These are phyloP conservation scores for Pseudogymnoascus sp. DNA, from an alignment of 2,329 filamentous ascomycete species.

Conservation along the genomic window DNA sequence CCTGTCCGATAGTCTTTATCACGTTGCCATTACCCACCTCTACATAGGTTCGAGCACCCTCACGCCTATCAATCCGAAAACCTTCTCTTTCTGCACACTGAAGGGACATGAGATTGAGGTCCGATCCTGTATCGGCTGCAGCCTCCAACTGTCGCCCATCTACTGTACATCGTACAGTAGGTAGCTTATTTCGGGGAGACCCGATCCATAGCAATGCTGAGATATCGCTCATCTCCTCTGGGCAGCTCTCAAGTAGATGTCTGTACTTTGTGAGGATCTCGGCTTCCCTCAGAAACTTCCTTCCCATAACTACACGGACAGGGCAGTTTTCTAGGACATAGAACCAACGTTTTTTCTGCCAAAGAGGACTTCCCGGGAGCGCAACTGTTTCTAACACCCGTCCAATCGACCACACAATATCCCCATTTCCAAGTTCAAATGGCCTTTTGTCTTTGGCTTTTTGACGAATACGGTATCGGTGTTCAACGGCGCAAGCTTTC, in stretches of 20 bases:
- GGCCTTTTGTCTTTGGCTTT: background rate
- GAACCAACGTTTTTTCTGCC: slow-evolving; percentile 5
- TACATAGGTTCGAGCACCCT: background rate
- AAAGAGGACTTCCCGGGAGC: background rate
- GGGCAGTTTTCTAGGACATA: slow-evolving; percentile 1
- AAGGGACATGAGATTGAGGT: slow-evolving; percentile 7
- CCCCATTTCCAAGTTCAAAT: background rate
- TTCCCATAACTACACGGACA: slow-evolving; percentile 1
- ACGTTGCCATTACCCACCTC: background rate
- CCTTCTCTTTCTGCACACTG: background rate
- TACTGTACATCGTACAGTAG: background rate
- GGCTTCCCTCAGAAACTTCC: background rate
- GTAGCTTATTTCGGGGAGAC: background rate
- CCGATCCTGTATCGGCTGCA: background rate
- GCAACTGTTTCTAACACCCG: background rate
- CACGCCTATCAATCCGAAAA: slow-evolving; percentile 12
- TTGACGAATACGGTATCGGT: slow-evolving; percentile 2
- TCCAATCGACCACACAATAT: background rate
- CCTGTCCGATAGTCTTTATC: slow-evolving; percentile 1
- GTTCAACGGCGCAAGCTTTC: slow-evolving; percentile 11
- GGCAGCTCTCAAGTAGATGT: slow-evolving; percentile 13
- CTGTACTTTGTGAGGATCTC: slow-evolving; percentile 12
- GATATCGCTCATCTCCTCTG: background rate
- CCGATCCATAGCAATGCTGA: background rate
- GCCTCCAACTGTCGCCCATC: background rate